phyloP scores from a whole-genome alignment of 148 eudicot species.

The Chenopodium album region DNA sequence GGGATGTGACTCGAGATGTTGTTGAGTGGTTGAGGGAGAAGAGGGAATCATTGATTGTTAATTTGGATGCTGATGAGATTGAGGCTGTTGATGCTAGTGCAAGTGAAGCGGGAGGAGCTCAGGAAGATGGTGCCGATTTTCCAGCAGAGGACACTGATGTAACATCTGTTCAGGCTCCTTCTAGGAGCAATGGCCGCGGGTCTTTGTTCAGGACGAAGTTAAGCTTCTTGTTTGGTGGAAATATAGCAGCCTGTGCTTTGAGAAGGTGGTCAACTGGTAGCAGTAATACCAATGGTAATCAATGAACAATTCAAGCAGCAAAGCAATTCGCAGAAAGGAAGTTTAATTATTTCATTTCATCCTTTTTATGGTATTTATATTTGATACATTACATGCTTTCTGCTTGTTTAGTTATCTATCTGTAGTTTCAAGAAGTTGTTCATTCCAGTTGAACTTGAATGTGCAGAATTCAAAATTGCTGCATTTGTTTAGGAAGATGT shows the following conservation, averaged over 20 bases:
- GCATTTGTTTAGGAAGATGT: constrained; percentile 14
- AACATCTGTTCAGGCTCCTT: constrained; percentile 20
- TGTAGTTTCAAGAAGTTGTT: constrained; percentile 17
- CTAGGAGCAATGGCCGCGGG: constrained; percentile 38
- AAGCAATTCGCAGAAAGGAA: constrained; percentile 11
- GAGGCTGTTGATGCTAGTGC: constrained; percentile 60
- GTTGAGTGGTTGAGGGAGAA: constrained; percentile 51
- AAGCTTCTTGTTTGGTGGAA: constrained; percentile 51
- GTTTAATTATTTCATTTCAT: constrained; percentile 20
- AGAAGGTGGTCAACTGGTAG: constrained; percentile 50
- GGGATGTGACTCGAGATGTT: constrained; percentile 56
- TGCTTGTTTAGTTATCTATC: neutral
- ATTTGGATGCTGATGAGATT: constrained; percentile 61
- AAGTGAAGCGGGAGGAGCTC: constrained; percentile 58
- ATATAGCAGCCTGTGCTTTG: constrained; percentile 50
- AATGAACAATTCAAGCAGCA: constrained; percentile 25
- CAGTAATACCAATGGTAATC: constrained; percentile 34
- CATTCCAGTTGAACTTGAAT: constrained; percentile 6
- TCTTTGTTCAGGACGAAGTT: constrained; percentile 50
- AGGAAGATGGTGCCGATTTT: constrained; percentile 54
- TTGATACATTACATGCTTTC: constrained; percentile 10
- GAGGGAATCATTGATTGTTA: constrained; percentile 53
- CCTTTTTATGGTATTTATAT: constrained; percentile 4
- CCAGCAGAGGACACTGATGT: constrained; percentile 32
- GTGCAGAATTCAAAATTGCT: constrained; percentile 18